Evolutionary conservation across 208 protist species (phyloP), one percentile per base, ranked within the genome.

Genomic region (Balamuthia mandrillaris): DNA sequence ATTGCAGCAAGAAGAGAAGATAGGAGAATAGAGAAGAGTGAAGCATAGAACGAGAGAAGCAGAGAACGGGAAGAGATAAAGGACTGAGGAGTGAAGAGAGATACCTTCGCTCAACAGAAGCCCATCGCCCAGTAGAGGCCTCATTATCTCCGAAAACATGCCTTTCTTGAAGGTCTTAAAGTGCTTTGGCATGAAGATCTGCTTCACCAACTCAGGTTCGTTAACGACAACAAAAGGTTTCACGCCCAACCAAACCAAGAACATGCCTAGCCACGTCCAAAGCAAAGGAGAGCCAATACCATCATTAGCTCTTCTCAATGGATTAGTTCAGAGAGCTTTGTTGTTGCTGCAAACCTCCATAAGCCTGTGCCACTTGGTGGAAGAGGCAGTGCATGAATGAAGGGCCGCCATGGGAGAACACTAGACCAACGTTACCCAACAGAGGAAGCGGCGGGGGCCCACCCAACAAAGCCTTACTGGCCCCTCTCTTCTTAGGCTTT

Each of bases 101-200:
- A 21, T 3, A 75, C 65, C 65, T 75, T 75, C 65, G 24, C 65
- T 75, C 39, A 75, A 14, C 0, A 75, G 65, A 44, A 75, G 65
- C 41, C 65, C 65, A 21, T 75, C 41, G 1, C 65, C 65, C 41
- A 75, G 65, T 1, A 75, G 14, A 0, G 65, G 65, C 1, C 65
- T 37, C 65, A 75, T 75, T 37, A 75, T 75, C 65, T 75, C 65
- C 41, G 65, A 37, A 29, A 75, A 75, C 65, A 75, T 75, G 65
- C 65, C 65, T 44, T 75, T 75, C 65, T 75, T 44, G 21, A 37
- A 75, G 65, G 45, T 75, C 65, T 75, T 75, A 2, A 44, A 3
- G 1, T 37, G 52, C 3, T 37, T 52, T 5, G 65, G 65, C 12
- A 54, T 37, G 12, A 75, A 44, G 21, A 75, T 44, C 42, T 75